Conservation (phyloP, 169 alveolate species). For the Plasmodium fragile region DNA sequence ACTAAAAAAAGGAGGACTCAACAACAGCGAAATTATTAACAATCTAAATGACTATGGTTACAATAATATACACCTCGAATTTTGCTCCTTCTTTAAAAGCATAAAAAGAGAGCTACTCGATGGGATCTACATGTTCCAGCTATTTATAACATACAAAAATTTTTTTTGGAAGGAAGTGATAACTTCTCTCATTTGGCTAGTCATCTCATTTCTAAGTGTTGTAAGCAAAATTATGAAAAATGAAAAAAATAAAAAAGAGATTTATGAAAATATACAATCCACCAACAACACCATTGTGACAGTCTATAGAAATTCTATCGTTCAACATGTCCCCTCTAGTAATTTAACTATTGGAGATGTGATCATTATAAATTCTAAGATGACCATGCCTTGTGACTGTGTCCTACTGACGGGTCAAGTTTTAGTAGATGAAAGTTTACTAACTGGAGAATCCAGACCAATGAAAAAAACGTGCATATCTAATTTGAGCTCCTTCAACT, state of each 20-base stretch:
- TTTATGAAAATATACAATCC: slow-evolving; percentile 79
- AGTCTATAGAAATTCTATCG: slow-evolving; percentile 82
- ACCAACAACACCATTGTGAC: slow-evolving; percentile 77
- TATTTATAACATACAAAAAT: slow-evolving; percentile 82
- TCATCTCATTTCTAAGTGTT: slow-evolving; percentile 79
- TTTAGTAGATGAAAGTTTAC: slow-evolving; percentile 89
- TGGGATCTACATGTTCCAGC: slow-evolving; percentile 84
- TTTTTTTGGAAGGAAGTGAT: slow-evolving; percentile 85
- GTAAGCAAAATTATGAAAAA: slow-evolving; percentile 81
- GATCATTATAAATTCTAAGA: slow-evolving; percentile 79
- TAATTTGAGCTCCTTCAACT: slow-evolving; percentile 64
- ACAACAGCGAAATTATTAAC: slow-evolving; percentile 81
- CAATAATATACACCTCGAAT: slow-evolving; percentile 79
- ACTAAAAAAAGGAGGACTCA: slow-evolving; percentile 85
- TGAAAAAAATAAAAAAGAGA: slow-evolving; percentile 84
- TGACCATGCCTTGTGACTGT: slow-evolving; percentile 91
- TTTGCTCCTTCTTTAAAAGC: slow-evolving; percentile 77
- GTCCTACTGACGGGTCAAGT: slow-evolving; percentile 88
- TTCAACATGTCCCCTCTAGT: slow-evolving; percentile 81
- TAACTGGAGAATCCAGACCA: slow-evolving; percentile 93
- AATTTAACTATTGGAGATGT: slow-evolving; percentile 88
- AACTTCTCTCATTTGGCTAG: slow-evolving; percentile 85
- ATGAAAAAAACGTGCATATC: slow-evolving; percentile 86
- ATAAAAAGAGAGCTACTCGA: slow-evolving; percentile 84
- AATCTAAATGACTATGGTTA: slow-evolving; percentile 80